Evolutionary conservation across 1,139 yeast species (phyloP).

Genomic region (Candida sp.): DNA sequence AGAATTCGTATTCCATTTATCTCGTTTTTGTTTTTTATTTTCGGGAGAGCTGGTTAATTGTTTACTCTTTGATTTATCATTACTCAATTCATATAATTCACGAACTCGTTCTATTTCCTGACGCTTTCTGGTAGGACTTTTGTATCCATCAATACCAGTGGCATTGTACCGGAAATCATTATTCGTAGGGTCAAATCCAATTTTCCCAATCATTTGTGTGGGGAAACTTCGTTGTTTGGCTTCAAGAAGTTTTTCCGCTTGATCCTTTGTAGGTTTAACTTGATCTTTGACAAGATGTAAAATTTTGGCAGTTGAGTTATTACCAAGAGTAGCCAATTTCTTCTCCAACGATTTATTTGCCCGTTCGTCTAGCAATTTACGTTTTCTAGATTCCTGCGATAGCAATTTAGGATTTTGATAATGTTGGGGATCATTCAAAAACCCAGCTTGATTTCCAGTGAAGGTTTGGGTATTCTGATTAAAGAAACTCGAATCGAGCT

Average conservation of each 20-base stretch:
- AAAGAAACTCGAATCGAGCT: constrained; percentile 6
- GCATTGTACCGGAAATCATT: constrained; percentile 5
- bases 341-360: constrained; percentile 33
- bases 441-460: constrained; percentile 8
- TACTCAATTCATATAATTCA: constrained; percentile 24
- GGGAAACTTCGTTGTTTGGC: constrained; percentile 27
- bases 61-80: constrained; percentile 12
- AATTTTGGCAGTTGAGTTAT: constrained; percentile 12
- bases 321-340: constrained; percentile 19
- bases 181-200: constrained; percentile 53
- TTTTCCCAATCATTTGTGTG: constrained; percentile 30
- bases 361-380: constrained; percentile 27
- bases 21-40: constrained; percentile 12
- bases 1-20: constrained; percentile 21
- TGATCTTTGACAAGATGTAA: constrained; percentile 19
- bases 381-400: constrained; percentile 30
- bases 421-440: constrained; percentile 16
- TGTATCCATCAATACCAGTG: constrained; percentile 4
- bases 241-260: not conserved
- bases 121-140: constrained; percentile 12
- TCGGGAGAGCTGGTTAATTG: constrained; percentile 17
- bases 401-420: constrained; percentile 46
- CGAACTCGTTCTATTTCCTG: constrained; percentile 12
- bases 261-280: constrained; percentile 12
- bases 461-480: constrained; percentile 26